Percentiles rank a stretch among this genome's conserved stretches.
These are phyloP conservation scores for Phlebiopsis gigantea DNA, from an alignment of 768 basidiomycete species.

Conservation along the genomic window DNA sequence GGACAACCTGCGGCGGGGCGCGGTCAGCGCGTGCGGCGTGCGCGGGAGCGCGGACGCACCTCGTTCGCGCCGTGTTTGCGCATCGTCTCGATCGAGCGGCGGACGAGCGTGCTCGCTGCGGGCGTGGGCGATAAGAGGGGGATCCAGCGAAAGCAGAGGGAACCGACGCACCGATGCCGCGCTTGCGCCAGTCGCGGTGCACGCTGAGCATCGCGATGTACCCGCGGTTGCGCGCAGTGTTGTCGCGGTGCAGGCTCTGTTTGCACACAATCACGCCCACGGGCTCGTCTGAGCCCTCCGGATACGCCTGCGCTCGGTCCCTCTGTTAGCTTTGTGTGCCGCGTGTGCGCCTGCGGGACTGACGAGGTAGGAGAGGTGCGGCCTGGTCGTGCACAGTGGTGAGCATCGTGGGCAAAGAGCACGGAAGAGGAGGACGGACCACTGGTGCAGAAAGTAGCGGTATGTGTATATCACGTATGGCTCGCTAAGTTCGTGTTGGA, in stretches of 20 bases:
- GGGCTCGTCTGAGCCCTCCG: slow-evolving; percentile 47
- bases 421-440: slow-evolving; percentile 48
- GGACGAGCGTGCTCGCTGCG: slow-evolving; percentile 81
- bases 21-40: background rate
- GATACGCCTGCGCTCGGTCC: slow-evolving; percentile 59
- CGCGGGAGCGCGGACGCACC: slow-evolving; percentile 39
- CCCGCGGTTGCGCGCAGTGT: slow-evolving; percentile 62
- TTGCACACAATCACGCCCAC: slow-evolving; percentile 97
- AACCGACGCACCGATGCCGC: slow-evolving; percentile 87
- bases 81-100: slow-evolving; percentile 82
- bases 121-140: slow-evolving; percentile 1
- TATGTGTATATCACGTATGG: slow-evolving; percentile 97
- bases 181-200: slow-evolving; percentile 74
- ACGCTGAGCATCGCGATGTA: slow-evolving; percentile 99
- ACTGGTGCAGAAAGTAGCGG: slow-evolving; percentile 93
- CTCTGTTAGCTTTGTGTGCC: background rate
- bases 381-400: slow-evolving; percentile 48
- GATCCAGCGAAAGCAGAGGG: slow-evolving; percentile 17
- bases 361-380: slow-evolving; percentile 82
- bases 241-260: slow-evolving; percentile 80
- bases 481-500: slow-evolving; percentile 90
- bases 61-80: slow-evolving; percentile 77
- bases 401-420: slow-evolving; percentile 4
- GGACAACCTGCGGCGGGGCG: slow-evolving; percentile 61
- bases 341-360: slow-evolving; percentile 11